phyloP scores from a whole-genome alignment of 2,329 filamentous ascomycete species.

The Ophiocordyceps camponoti-saundersi region DNA sequence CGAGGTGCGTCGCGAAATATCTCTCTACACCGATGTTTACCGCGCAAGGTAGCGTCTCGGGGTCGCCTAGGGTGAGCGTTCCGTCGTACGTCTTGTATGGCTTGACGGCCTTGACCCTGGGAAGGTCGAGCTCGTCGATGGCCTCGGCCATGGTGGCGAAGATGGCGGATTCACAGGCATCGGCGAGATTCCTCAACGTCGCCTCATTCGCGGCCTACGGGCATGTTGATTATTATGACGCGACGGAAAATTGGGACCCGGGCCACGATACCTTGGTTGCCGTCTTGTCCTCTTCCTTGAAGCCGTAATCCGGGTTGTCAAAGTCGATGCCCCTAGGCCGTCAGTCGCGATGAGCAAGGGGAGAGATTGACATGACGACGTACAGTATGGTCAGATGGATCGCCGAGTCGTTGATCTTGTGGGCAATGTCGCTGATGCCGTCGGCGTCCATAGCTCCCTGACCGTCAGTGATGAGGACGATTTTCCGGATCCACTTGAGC shows the following conservation, averaged over 20 bases:
- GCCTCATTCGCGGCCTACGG: slow-evolving; percentile 46
- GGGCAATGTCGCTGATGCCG: slow-evolving; percentile 50
- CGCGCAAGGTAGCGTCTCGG: slow-evolving; percentile 53
- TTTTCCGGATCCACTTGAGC: slow-evolving; percentile 63
- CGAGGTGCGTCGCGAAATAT: slow-evolving; percentile 73
- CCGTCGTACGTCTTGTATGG: slow-evolving; percentile 71
- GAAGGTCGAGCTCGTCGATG: slow-evolving; percentile 60
- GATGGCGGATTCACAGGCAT: slow-evolving; percentile 48
- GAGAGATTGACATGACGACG: slow-evolving; percentile 15
- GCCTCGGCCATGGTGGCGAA: slow-evolving; percentile 81
- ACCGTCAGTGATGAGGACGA: slow-evolving; percentile 76
- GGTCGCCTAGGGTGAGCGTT: slow-evolving; percentile 61
- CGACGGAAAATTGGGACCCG: neutral
- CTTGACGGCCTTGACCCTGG: slow-evolving; percentile 57
- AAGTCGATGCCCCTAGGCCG: slow-evolving; percentile 67
- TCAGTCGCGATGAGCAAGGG: slow-evolving; percentile 5
- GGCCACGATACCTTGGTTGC: slow-evolving; percentile 38
- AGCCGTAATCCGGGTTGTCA: slow-evolving; percentile 75
- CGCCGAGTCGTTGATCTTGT: slow-evolving; percentile 55
- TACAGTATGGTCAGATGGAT: slow-evolving; percentile 71
- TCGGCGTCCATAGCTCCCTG: slow-evolving; percentile 55
- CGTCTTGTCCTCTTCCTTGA: slow-evolving; percentile 81
- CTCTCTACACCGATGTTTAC: slow-evolving; percentile 76
- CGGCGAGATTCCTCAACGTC: slow-evolving; percentile 45
- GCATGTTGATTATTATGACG: neutral